Percentiles rank a stretch among this genome's conserved stretches.
Conservation (phyloP, 1,284 basidiomycete genomes). For the Tylopilus sp. region DNA sequence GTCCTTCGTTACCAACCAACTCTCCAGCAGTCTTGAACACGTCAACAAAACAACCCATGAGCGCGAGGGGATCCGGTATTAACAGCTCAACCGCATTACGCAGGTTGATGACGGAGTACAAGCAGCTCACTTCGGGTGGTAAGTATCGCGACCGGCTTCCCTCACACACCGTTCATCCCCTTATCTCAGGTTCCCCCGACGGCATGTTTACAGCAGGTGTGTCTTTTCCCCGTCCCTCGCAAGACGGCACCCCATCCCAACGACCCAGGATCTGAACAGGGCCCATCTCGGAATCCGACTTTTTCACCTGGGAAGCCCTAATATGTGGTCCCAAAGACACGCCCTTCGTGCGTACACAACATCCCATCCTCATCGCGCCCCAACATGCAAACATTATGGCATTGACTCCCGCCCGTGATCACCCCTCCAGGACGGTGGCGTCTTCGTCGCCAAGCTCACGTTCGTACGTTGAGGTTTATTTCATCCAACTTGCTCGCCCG, state of each 20-base stretch:
- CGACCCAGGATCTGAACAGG: conserved; percentile 42
- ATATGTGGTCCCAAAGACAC: conserved; percentile 97
- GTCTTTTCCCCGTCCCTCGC: conserved; percentile 1
- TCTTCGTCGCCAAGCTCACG: conserved; percentile 89
- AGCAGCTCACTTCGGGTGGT: conserved; percentile 71
- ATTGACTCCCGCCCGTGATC: not conserved
- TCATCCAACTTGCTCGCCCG: too few relatives aligned
- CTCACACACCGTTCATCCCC: too few relatives aligned
- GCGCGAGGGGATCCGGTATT: conserved; percentile 40
- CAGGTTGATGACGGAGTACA: conserved; percentile 91
- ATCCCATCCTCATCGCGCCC: not conserved
- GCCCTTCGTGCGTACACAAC: conserved; percentile 66
- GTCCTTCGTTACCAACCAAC: too few relatives aligned
- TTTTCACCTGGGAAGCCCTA: conserved; percentile 98
- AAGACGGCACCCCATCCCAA: not conserved
- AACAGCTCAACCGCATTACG: conserved; percentile 63
- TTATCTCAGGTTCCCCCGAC: conserved; percentile 70
- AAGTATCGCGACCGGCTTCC: not conserved
- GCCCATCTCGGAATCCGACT: conserved; percentile 90
- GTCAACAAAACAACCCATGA: conserved; percentile 26
- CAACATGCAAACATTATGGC: not conserved
- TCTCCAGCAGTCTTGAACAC: too few relatives aligned
- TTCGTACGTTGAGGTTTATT: conserved; percentile 63
- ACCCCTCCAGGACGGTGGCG: conserved; percentile 79
- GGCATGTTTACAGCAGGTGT: conserved; percentile 91